phyloP scores from a whole-genome alignment of 352 stramenopile genomes.

The Phytophthora syringae region DNA sequence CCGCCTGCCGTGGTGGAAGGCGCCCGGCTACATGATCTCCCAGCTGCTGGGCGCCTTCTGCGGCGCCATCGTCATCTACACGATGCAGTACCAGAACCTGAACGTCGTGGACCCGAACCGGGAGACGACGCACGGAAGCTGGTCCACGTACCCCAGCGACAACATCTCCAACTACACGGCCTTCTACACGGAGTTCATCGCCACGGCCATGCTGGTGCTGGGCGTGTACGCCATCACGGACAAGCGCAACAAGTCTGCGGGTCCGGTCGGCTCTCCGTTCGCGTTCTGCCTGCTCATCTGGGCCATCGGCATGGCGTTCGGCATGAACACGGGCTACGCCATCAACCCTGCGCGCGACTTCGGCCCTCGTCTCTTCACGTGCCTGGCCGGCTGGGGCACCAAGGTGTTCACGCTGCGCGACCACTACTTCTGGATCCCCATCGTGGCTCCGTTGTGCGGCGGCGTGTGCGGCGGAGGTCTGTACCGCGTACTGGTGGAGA shows the following conservation, averaged over 20 bases:
- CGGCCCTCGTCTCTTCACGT: neutral
- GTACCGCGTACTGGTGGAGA: conserved; percentile 47
- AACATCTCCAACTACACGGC: conserved; percentile 13
- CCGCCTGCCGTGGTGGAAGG: too few relatives aligned
- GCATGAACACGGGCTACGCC: too few relatives aligned
- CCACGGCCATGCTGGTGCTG: conserved; percentile 57
- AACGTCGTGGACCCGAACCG: conserved; percentile 52
- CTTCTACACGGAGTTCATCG: too few relatives aligned
- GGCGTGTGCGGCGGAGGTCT: conserved; percentile 33
- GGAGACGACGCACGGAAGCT: conserved; percentile 42
- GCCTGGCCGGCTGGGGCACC: neutral
- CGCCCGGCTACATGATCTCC: too few relatives aligned
- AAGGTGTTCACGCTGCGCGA: conserved; percentile 1
- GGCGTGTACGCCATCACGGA: conserved; percentile 58
- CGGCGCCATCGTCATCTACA: conserved; percentile 46
- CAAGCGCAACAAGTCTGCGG: conserved; percentile 42
- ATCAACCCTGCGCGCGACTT: too few relatives aligned
- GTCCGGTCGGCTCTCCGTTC: conserved; percentile 46
- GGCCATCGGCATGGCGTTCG: too few relatives aligned
- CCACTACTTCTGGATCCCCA: too few relatives aligned
- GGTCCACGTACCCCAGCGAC: conserved; percentile 47
- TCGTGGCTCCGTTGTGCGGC: conserved; percentile 44
- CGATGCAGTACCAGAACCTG: conserved; percentile 53
- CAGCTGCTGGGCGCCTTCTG: conserved; percentile 50
- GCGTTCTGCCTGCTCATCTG: too few relatives aligned